Conservation (phyloP, 305 asterid genomes). For the Fraxinus albicans region DNA sequence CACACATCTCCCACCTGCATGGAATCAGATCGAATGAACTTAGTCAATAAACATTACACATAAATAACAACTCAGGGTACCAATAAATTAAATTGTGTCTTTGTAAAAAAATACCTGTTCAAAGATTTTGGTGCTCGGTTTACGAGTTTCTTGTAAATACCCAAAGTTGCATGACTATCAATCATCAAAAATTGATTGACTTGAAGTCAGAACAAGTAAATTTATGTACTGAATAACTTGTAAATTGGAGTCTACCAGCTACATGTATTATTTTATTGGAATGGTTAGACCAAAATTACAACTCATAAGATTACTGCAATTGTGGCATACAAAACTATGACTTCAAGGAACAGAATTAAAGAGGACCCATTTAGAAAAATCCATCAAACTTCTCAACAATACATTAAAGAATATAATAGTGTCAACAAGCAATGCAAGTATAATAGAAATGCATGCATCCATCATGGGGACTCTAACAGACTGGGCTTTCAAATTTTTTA, state of each 20-base stretch:
- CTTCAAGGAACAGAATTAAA: conserved; percentile 1
- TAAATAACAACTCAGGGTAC: not conserved
- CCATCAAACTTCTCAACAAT: not conserved
- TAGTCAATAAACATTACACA: not conserved
- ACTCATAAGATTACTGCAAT: not conserved
- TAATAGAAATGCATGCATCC: not conserved
- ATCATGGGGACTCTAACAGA: not conserved
- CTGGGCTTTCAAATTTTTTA: not conserved
- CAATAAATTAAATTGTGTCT: conserved; percentile 14
- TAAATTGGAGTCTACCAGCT: not conserved
- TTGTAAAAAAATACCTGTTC: conserved; percentile 50
- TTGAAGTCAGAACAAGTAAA: conserved; percentile 16
- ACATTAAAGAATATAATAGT: not conserved
- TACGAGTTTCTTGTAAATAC: conserved; percentile 78
- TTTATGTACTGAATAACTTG: not conserved
- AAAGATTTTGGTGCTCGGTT: conserved; percentile 85
- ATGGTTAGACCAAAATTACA: not conserved
- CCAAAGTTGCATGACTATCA: conserved; percentile 90
- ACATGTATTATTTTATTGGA: not conserved
- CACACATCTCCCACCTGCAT: conserved; percentile 99
- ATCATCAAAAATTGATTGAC: conserved; percentile 23
- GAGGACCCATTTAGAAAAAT: not conserved
- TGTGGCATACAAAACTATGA: not conserved
- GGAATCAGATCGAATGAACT: conserved; percentile 9
- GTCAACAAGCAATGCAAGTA: not conserved